Evolutionary conservation across 2,329 filamentous ascomycete species (phyloP).

Genomic region (Aspergillus proliferans): DNA sequence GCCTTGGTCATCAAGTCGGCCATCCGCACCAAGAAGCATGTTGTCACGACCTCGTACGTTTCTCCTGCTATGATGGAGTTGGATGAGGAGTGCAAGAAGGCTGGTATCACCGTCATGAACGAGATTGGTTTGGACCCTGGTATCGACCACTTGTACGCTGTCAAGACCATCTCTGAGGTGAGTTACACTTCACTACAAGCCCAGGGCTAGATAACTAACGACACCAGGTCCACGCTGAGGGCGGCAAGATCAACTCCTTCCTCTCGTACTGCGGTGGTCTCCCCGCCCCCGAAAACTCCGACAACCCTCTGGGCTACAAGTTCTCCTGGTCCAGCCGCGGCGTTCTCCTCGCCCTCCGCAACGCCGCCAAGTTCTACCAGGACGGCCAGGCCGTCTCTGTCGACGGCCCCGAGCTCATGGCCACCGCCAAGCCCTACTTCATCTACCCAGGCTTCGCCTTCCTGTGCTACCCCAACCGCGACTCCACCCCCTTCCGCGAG

Average conservation of each 20-base stretch:
- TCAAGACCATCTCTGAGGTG: conserved; percentile 66
- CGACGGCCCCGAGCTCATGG: conserved; percentile 68
- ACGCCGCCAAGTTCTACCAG: conserved; percentile 76
- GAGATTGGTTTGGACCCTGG: conserved; percentile 66
- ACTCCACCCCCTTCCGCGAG: conserved; percentile 80
- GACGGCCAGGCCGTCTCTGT: conserved; percentile 69
- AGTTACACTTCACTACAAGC: neutral
- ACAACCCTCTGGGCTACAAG: conserved; percentile 91
- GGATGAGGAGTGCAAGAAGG: conserved; percentile 73
- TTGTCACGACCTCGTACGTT: conserved; percentile 91
- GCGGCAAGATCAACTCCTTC: conserved; percentile 49
- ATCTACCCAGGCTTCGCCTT: conserved; percentile 86
- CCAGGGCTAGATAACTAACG: no score
- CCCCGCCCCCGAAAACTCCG: conserved; percentile 65
- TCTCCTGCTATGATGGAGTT: conserved; percentile 89
- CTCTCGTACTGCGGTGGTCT: conserved; percentile 79
- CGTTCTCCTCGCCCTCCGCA: conserved; percentile 78
- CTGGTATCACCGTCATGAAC: conserved; percentile 95
- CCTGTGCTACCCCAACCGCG: conserved; percentile 88
- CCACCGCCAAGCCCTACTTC: conserved; percentile 76
- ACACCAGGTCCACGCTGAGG: conserved; percentile 69
- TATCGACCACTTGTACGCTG: conserved; percentile 59
- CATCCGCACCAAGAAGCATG: conserved; percentile 89
- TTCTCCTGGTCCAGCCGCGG: conserved; percentile 78
- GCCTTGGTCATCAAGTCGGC: conserved; percentile 85